Base-by-base conservation (phyloP, 78 protist species). In the Neovahlkampfia damariscottae region DNA sequence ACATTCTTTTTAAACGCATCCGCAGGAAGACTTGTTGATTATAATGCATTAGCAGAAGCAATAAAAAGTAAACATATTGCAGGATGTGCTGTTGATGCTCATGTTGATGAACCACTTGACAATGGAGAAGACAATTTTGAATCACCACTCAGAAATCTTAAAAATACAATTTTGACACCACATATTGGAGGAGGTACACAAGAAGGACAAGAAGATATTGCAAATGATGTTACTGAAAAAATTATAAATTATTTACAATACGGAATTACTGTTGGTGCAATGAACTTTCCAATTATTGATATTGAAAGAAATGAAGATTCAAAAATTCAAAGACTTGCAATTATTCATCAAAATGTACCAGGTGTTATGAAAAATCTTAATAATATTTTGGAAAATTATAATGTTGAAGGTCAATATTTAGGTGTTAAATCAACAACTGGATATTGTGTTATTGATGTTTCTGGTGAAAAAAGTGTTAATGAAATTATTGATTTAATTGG, bases 141-240 rank as follows among this genome's bases (percentile, higher is more conserved):
- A 69, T 19, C 31, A 69, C 79, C 50, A 27, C 82, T 92, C 7
- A 83, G 59, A 38, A 83, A 83, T 41, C 76, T 83, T 72, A 89
- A 87, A 38, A 92, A 91, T 68, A 87, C 89, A 2, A 79, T 89
- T 38, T 80, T 92, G 50, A 92, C 95, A 3, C 96, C 96, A 38
- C 96, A 92, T 78, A 90, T 92, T 58, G 96, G 89, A 62, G 96
- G 96, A 10, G 79, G 88, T 9, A 92, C 96, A 3, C 86, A 80
- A 72, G 96, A 92, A 75, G 96, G 95, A 27, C 96, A 92, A 80
- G 86, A 39, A n/a, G 91, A 88, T 30, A 92, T 92, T 62, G 96
- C 95, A 19, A n/a, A 70, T 2, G 96, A 92, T 74, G 93, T 92
- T 19, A 78, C 94, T 0, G 40, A 32, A 2, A 41, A 79, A 40